Evolutionary conservation across 2,329 filamentous ascomycete species (phyloP), one percentile per base, ranked within the genome.

Genomic region (Sphaerulina musiva): DNA sequence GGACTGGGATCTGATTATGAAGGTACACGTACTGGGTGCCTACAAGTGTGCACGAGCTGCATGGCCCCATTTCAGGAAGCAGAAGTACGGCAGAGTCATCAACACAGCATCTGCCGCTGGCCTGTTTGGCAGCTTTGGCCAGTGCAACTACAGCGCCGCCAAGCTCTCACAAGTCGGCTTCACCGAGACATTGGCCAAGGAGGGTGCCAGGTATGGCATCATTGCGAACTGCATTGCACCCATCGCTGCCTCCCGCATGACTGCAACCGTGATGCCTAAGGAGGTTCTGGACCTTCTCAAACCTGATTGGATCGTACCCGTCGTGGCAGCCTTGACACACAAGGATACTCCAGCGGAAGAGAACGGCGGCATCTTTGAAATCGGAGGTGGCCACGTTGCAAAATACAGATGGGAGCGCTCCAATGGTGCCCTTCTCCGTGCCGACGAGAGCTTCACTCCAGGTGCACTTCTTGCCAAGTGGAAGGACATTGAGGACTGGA

Each of bases 161-260:
- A 98, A 97, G 79, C 80, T 97, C 61, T 87, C 88, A 61, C 84
- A 95, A 77, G 90, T 98, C 59, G 93, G 92, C 63, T 97, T 97
- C 78, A 96, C 91, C 39, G 92, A 98, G 80, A 96, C 93, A 3
- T 80, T 98, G 59, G 93, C 93, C 57, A 97, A 97, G 80, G 93
- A 98, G 78, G 93, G 93, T 62, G 78, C 82, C 70, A 97, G 97
- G 76, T 98, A 98, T 78, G 97, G 97, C 80, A 97, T 98, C 64
- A 76, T 95, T 66, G 83, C 80, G 78, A 98, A 98, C 73, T 89
- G 89, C 66, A 95, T 98, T 75, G 90, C 93, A 14, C 93, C 93
- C 50, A 91, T 96, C 68, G 92, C 92, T 63, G 93, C 91, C 57
- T 93, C 87, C 75, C 85, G 92, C 71, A 95, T 97, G 90, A 96